These are phyloP conservation scores for Mollisiaceae sp. DNA, from an alignment of 2,329 filamentous ascomycete species.

Conservation along the genomic window DNA sequence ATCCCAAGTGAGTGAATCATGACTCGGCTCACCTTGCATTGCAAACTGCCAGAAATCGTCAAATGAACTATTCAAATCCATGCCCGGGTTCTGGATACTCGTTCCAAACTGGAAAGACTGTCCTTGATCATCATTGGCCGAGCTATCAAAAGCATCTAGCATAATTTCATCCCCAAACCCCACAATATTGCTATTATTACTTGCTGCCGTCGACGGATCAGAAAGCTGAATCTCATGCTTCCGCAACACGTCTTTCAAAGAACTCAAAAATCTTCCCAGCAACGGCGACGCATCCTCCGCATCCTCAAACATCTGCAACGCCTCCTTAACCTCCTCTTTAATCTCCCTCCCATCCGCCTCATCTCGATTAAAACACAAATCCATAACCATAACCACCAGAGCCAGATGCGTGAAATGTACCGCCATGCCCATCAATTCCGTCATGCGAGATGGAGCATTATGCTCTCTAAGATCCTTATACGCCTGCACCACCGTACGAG, in stretches of 20 bases:
- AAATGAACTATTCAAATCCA: slow-evolving; percentile 28
- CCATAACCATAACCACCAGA: slow-evolving; percentile 45
- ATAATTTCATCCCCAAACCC: not conserved
- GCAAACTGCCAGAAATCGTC: slow-evolving; percentile 34
- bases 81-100: slow-evolving; percentile 2
- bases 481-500: slow-evolving; percentile 31
- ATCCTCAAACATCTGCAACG: slow-evolving; percentile 1
- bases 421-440: slow-evolving; percentile 38
- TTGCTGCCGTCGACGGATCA: not conserved
- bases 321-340: slow-evolving; percentile 13
- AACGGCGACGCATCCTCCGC: not conserved
- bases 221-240: not conserved
- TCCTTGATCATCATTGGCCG: not conserved
- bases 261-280: not conserved
- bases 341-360: slow-evolving; percentile 36
- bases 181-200: not conserved
- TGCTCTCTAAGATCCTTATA: not conserved
- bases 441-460: slow-evolving; percentile 32
- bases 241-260: not conserved
- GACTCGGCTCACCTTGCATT: slow-evolving; percentile 28
- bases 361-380: slow-evolving; percentile 42
- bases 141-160: not conserved
- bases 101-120: not conserved
- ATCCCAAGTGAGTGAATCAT: slow-evolving; percentile 33
- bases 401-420: slow-evolving; percentile 44